Evolutionary conservation across 163 green algal genomes (phyloP).

Genomic region (Scenedesmus sp.): DNA sequence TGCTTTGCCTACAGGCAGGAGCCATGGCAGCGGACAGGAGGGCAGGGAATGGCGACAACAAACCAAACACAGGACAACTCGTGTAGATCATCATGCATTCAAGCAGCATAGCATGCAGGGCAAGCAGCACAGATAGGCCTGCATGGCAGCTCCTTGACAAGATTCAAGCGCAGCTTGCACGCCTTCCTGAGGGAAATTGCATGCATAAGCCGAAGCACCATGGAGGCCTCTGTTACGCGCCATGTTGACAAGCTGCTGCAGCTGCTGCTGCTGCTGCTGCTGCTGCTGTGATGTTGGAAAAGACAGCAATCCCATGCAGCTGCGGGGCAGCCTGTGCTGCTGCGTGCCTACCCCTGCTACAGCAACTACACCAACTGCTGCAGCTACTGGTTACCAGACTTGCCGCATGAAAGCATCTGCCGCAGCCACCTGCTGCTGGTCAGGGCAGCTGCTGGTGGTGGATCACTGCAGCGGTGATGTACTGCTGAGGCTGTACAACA

Average conservation of each 20-base stretch:
- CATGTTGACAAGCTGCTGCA: not conserved
- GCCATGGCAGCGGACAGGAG: no score
- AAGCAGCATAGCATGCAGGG: no score
- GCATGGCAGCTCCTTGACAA: no score
- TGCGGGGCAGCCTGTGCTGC: not conserved
- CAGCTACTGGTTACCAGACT: no score
- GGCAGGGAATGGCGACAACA: not conserved
- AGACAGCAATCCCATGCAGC: no score
- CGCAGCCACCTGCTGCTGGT: not conserved
- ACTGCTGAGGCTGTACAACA: not conserved
- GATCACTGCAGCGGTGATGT: not conserved
- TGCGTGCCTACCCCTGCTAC: not conserved
- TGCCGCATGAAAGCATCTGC: not conserved
- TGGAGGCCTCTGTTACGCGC: not conserved
- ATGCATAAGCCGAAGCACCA: not conserved
- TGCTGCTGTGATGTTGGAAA: not conserved
- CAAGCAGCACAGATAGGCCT: no score
- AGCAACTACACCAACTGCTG: no score
- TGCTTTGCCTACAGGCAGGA: not conserved
- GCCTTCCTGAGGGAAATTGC: no score
- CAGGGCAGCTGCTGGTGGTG: not conserved
- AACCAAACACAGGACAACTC: no score
- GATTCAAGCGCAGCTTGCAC: no score
- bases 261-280: not conserved
- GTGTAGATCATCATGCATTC: no score